These are phyloP conservation scores for Boletus rufocinnamomeus DNA, from an alignment of 768 basidiomycete species.

Conservation along the genomic window DNA sequence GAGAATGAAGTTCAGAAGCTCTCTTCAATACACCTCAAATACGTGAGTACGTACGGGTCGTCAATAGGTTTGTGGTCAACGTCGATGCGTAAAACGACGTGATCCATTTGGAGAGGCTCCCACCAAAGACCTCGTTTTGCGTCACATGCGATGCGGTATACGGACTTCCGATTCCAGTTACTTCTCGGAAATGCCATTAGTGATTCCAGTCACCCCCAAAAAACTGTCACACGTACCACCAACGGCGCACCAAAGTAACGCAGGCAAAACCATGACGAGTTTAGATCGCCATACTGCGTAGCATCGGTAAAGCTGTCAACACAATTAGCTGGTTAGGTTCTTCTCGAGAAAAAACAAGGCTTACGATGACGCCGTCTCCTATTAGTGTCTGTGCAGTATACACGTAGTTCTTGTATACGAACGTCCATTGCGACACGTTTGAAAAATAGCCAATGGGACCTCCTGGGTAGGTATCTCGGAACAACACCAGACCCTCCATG, in stretches of 20 bases:
- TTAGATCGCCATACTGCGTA: conserved; percentile 39
- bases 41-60: conserved; percentile 28
- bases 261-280: conserved; percentile 30
- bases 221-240: conserved; percentile 17
- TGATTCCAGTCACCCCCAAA: neutral
- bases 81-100: conserved; percentile 36
- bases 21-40: neutral
- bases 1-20: neutral
- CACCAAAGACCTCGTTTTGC: conserved; percentile 29
- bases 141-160: conserved; percentile 16
- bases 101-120: conserved; percentile 35
- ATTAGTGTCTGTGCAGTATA: conserved; percentile 32
- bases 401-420: conserved; percentile 29
- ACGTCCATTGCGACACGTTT: conserved; percentile 30
- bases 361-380: conserved; percentile 34
- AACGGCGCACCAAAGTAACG: conserved; percentile 33
- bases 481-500: conserved; percentile 29
- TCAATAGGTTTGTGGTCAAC: conserved; percentile 35
- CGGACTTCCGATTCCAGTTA: conserved; percentile 21
- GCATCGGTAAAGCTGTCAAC: conserved; percentile 29
- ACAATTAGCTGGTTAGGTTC: neutral
- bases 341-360: neutral
- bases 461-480: conserved; percentile 19
- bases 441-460: conserved; percentile 30
- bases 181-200: conserved; percentile 6